Base-by-base conservation (phyloP, 495 filamentous ascomycete species). In the Penicillium macrosclerotiorum region DNA sequence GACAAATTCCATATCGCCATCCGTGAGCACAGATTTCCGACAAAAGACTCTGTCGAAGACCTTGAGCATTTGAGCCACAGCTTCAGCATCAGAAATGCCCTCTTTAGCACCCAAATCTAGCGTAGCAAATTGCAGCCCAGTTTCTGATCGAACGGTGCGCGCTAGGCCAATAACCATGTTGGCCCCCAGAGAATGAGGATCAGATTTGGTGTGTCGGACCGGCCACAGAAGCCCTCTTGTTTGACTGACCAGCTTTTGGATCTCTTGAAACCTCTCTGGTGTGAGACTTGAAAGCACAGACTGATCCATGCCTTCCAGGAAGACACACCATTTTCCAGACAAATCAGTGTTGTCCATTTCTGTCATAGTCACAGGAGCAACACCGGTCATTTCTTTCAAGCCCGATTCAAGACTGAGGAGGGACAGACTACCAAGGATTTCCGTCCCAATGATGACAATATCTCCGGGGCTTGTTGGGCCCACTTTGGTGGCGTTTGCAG, bases 101-200 rank as follows among this genome's bases (percentile, higher is more conserved):
- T 52, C 48, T n/a, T 44, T 34, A 12, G 59, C 40, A 11, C 60
- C 64, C 8, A 67, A 24, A 17, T 70, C 60, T 0, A 70, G 44
- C 0, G 54, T 57, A 3, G 56, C 56, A 12, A 70, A 64, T 16
- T 54, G 54, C 12, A 57, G 26, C 12, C 63, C 55, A 0, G 60
- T 64, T 40, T 66, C 60, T 0, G 63, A 64, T 38, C 68, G 40
- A 3, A 69, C 55, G 1, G 60, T 68, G 13, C 68, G 54, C 6
- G 64, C 49, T 1, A 71, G 35, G 3, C 68, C 68, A 18, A 57
- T 52, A 2, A 52, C 45, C 57, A 69, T 55, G 13, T 64, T 61
- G 4, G 49, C 47, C 0, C 52, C 58, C n/a, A 58, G 48, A 3
- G 46, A 53, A 26, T 54, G 38, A 0, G 34, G 19, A 18, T 59